Evolutionary conservation across 208 protist species (phyloP), one percentile per base, ranked within the genome.

Genomic region (Balamuthia mandrillaris): DNA sequence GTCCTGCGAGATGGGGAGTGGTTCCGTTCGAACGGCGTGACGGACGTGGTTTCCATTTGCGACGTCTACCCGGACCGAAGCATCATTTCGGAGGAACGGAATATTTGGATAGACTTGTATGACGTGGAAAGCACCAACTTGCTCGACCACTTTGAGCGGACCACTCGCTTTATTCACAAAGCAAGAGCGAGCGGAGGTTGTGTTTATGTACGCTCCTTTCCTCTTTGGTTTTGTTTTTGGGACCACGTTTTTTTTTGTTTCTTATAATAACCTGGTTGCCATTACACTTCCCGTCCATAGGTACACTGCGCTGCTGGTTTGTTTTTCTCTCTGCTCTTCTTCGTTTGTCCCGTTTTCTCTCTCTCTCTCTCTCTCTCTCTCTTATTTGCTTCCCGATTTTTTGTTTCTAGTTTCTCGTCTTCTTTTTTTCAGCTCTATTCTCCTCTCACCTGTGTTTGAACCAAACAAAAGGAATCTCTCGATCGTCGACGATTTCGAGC

Each of bases 261-360:
- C n/a, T n/a, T n/a, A n/a, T n/a, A n/a, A n/a, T n/a, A n/a, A n/a
- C n/a, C n/a, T n/a, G n/a, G n/a, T n/a, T n/a, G n/a, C n/a, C n/a
- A n/a, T n/a, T n/a, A n/a, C n/a, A n/a, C n/a, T n/a, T n/a, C n/a
- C n/a, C n/a, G n/a, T n/a, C n/a, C n/a, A n/a, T n/a, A n/a, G n/a
- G n/a, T n/a, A 12, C 61, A 70, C 27, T 70, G 61, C 61, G 61
- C 61, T 70, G 61, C 61, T 18, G 61, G 61, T 70, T 49, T 39
- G 16, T 21, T 35, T 10, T 21, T 29, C 5, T 7, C 37, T 6
- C 61, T n/a, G 47, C 24, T 39, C 31, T 4, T 44, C n/a, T n/a
- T n/a, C n/a, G n/a, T n/a, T n/a, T n/a, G n/a, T n/a, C n/a, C n/a
- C n/a, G n/a, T n/a, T n/a, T n/a, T n/a, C n/a, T n/a, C n/a, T n/a